Conservation (phyloP, 345 rosid genomes). For the Citrus hindsii region DNA sequence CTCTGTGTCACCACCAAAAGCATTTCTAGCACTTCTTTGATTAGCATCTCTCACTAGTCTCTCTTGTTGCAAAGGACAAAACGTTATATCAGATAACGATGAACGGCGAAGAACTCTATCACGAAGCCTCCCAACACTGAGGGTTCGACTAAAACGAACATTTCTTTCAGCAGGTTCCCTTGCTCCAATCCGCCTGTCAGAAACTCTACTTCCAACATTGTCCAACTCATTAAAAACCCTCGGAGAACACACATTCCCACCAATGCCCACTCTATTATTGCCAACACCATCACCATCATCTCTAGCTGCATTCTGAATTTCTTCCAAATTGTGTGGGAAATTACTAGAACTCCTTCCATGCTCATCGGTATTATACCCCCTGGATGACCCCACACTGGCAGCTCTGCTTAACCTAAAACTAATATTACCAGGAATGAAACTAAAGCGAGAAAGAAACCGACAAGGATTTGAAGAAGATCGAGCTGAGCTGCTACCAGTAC, state of each 20-base stretch:
- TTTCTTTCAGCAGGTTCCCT: conserved; percentile 74
- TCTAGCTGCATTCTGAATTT: conserved; percentile 23
- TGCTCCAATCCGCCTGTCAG: conserved; percentile 54
- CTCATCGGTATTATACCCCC: conserved; percentile 32
- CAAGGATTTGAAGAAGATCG: conserved; percentile 47
- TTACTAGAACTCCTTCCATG: conserved; percentile 16
- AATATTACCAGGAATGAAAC: conserved; percentile 73
- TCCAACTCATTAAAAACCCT: conserved; percentile 37
- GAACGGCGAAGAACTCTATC: conserved; percentile 91
- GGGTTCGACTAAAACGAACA: conserved; percentile 84
- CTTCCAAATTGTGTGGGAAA: conserved; percentile 11
- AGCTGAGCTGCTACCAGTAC: conserved; percentile 43
- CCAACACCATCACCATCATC: conserved; percentile 20
- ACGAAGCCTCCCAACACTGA: conserved; percentile 97
- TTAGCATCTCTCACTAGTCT: conserved; percentile 43
- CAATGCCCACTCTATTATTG: conserved; percentile 29
- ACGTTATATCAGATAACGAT: conserved; percentile 53
- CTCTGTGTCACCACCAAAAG: conserved; percentile 27
- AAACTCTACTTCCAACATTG: conserved; percentile 34
- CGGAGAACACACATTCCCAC: conserved; percentile 34
- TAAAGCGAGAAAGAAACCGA: conserved; percentile 78
- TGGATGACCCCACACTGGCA: conserved; percentile 69
- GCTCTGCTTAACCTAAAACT: conserved; percentile 81
- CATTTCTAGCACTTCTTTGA: conserved; percentile 35
- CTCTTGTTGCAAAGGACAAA: conserved; percentile 51